Evolutionary conservation across 495 filamentous ascomycete species (phyloP).

Genomic region (Aspergillus conjunctus): DNA sequence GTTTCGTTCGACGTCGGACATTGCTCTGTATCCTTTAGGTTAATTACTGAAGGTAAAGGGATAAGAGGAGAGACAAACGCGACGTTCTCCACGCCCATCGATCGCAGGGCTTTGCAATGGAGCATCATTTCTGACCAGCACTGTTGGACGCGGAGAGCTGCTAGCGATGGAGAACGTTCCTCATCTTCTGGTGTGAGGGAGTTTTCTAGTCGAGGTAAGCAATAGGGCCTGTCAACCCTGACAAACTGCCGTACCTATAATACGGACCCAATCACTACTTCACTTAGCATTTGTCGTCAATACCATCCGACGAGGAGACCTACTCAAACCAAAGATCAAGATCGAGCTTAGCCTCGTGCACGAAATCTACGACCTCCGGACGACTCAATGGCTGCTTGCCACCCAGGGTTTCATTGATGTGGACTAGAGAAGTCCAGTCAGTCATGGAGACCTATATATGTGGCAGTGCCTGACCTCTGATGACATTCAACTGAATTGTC

Average conservation of each 20-base stretch:
- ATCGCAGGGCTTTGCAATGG: slow-evolving; percentile 50
- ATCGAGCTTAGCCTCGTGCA: slow-evolving; percentile 49
- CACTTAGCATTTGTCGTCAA: slow-evolving; percentile 11
- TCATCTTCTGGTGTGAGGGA: slow-evolving; percentile 26
- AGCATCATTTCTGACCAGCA: slow-evolving; percentile 54
- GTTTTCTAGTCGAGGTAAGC: slow-evolving; percentile 23
- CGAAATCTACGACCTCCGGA: slow-evolving; percentile 39
- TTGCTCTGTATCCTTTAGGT: slow-evolving; percentile 29
- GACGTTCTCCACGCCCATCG: slow-evolving; percentile 52
- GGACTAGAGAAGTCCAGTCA: slow-evolving; percentile 23
- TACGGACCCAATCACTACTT: slow-evolving; percentile 47
- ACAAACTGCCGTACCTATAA: slow-evolving; percentile 35
- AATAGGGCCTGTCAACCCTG: not conserved
- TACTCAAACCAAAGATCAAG: slow-evolving; percentile 52
- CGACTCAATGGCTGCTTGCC: slow-evolving; percentile 25
- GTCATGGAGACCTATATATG: not conserved
- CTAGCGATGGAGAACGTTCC: slow-evolving; percentile 40
- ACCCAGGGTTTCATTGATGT: slow-evolving; percentile 38
- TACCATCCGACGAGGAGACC: slow-evolving; percentile 9
- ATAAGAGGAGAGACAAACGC: slow-evolving; percentile 28
- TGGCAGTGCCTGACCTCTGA: slow-evolving; percentile 33
- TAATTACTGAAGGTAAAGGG: not conserved
- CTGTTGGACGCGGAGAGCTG: slow-evolving; percentile 46
- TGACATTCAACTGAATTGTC: slow-evolving; percentile 38
- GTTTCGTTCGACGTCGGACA: slow-evolving; percentile 44